Base-by-base conservation (phyloP, 768 basidiomycete genomes). In the Neoboletus subvelutipes region DNA sequence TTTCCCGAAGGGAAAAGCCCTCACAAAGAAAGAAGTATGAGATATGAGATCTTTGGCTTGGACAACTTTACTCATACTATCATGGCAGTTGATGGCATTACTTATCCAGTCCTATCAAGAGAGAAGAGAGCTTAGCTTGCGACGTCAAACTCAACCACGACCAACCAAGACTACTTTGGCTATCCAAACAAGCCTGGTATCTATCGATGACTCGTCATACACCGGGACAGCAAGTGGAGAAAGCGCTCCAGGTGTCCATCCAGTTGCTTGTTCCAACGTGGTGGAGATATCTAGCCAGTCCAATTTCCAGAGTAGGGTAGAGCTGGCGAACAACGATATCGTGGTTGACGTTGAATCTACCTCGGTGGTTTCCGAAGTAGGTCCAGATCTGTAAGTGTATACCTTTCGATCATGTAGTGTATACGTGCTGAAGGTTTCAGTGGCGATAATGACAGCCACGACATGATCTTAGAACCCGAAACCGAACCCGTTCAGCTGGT, bases 1-100 rank as follows among this genome's bases (percentile, higher is more conserved):
- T 43, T 61, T 67, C 41, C 65, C 69, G 5, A 61, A 55, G 15
- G 67, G 67, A 50, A 56, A 51, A 5, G 40, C 54, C 3, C 63
- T 56, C 22, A 70, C 69, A 22, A 70, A 69, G 63, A 61, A 60
- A 52, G 61, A 69, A 56, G 69, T 69, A 52, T n/a, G 47, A n/a
- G 49, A 5, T 11, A 22, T 22, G 6, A 3, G 3, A 18, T 57
- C 33, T 18, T 43, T 41, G 12, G 20, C 18, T 26, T 20, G 36
- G 31, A 41, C 17, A 28, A 39, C 24, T 36, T 57, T 5, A 10
- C 49, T 64, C 26, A 63, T 24, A 12, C 34, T 36, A n/a, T 39
- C 3, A 12, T 43, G 37, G 4, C 29, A 69, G 69, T 50, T 71
- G 52, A 66, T 64, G 60, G 59, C 51, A 41, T 50, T 62, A 18